Conservation (phyloP, 1,139 yeast genomes). For the Nakaseomyces sp. region DNA sequence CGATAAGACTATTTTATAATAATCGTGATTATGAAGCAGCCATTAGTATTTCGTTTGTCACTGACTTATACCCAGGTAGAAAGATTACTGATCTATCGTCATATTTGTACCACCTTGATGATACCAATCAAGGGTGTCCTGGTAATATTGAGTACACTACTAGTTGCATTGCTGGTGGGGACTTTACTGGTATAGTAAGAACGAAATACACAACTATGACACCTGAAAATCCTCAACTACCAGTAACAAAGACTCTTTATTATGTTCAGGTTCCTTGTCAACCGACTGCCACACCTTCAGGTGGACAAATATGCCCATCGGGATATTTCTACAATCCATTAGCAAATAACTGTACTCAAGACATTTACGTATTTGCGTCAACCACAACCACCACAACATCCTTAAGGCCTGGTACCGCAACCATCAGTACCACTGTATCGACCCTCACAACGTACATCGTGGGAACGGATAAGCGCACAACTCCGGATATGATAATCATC, state of each 20-base stretch:
- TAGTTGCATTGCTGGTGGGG: neutral
- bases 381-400: neutral
- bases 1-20: neutral
- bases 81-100: neutral
- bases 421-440: neutral
- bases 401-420: neutral
- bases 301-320: neutral
- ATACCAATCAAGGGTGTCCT: neutral
- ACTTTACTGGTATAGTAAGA: no score
- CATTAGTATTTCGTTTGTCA: neutral
- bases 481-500: neutral
- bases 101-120: neutral
- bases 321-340: neutral
- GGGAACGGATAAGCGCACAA: neutral
- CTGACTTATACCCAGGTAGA: neutral
- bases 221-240: neutral
- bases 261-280: neutral
- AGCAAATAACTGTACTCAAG: neutral
- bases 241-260: neutral
- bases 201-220: neutral
- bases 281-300: neutral
- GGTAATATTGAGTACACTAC: neutral
- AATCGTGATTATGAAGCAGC: neutral
- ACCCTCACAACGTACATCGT: neutral
- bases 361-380: neutral